phyloP scores from a whole-genome alignment of 2,329 filamentous ascomycete genomes.

The Curvularia eragrostidis region DNA sequence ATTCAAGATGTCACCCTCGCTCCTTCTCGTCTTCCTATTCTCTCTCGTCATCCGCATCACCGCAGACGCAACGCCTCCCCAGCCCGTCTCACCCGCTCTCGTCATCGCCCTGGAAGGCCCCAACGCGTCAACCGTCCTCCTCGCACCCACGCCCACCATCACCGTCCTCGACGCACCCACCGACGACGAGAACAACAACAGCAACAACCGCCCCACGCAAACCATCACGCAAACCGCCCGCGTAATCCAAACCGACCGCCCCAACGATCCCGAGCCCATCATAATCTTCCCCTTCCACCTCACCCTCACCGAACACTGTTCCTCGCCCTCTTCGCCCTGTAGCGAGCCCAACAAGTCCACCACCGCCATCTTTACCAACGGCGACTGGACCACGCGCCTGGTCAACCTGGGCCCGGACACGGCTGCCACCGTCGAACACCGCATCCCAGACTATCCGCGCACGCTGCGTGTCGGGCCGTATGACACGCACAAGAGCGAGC shows the following conservation, averaged over 20 bases:
- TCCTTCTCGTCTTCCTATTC: neutral
- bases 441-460: conserved; percentile 5
- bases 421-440: conserved; percentile 4
- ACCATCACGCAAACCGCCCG: neutral
- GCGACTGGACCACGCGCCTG: neutral
- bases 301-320: conserved; percentile 15
- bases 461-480: conserved; percentile 14
- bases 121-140: neutral
- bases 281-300: conserved; percentile 27
- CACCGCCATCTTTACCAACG: neutral
- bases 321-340: neutral
- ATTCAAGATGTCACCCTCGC: neutral
- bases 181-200: too few species aligned
- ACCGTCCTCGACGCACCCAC: neutral
- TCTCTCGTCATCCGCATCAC: neutral
- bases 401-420: neutral
- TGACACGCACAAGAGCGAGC: neutral
- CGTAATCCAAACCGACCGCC: conserved; percentile 5
- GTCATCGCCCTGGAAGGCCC: neutral
- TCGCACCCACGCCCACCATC: neutral
- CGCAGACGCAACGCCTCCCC: neutral
- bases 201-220: neutral
- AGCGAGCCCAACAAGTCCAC: too few species aligned
- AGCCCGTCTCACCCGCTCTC: neutral
- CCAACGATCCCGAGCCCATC: conserved; percentile 6